Conservation (phyloP, 1,139 yeast genomes). For the Scheffersomyces segobiensis region DNA sequence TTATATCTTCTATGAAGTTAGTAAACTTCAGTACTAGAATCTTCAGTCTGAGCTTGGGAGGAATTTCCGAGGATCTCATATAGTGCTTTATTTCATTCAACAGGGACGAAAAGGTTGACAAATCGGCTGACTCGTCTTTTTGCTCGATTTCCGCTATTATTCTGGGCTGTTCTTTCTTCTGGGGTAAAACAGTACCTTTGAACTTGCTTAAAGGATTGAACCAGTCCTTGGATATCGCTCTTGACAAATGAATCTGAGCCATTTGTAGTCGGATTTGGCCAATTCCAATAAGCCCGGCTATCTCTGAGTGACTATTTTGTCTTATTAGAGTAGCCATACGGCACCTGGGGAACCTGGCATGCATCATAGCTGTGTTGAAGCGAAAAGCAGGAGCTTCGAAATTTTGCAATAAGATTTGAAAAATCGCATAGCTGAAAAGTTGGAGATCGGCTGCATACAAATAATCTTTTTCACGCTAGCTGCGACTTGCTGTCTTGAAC, state of each 20-base stretch:
- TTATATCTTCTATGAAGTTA: slow-evolving; percentile 13
- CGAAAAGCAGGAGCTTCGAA: background rate
- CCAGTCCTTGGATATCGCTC: slow-evolving; percentile 11
- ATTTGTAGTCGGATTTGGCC: background rate
- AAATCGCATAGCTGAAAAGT: background rate
- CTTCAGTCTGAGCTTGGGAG: slow-evolving; percentile 17
- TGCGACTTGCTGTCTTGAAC: background rate
- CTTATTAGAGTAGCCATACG: background rate
- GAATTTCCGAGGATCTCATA: slow-evolving; percentile 28
- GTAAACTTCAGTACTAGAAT: slow-evolving; percentile 23
- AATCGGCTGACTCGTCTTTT: slow-evolving; percentile 6
- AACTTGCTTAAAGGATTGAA: slow-evolving; percentile 22
- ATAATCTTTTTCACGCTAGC: background rate
- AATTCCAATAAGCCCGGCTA: background rate
- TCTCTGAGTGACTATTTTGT: background rate
- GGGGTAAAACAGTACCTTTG: slow-evolving; percentile 3
- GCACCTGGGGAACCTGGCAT: background rate
- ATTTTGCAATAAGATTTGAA: background rate
- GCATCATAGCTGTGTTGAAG: background rate
- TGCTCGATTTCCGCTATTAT: slow-evolving; percentile 8
- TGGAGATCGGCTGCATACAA: background rate
- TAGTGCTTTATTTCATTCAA: slow-evolving; percentile 25
- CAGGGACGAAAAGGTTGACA: background rate
- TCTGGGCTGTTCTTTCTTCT: background rate
- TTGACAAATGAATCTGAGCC: background rate